Evolutionary conservation across 2,329 filamentous ascomycete genomes (phyloP), one percentile per base, ranked within the genome.

Genomic region (Fusarium dimerum): DNA sequence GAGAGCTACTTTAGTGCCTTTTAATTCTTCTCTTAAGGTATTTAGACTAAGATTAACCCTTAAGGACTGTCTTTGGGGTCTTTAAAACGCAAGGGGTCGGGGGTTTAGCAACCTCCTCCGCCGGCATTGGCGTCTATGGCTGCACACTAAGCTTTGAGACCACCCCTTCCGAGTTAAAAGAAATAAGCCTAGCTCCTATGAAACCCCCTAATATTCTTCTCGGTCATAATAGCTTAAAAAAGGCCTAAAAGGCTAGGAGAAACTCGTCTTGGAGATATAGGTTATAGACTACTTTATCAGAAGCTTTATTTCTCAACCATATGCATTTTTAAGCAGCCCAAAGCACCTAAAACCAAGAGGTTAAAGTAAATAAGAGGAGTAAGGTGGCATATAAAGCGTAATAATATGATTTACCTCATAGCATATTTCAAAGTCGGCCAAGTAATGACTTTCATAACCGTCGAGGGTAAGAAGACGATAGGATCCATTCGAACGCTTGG

Each of bases 321-420:
- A 26, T 26, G 20, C 20, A 26, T 26, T 26, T 4, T 26, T 26
- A 26, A 26, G 20, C 20, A 7, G 20, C 20, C 20, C 20, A 26
- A 26, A 26, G 20, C 20, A 26, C 20, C 20, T 26, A 26, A 26
- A 26, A 26, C 7, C 20, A 26, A 26, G 20, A 26, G 20, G 20
- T 26, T 26, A 26, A 26, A 26, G 20, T 26, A 26, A 5, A 26
- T 26, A 26, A 26, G 5, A 26, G 20, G 20, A 26, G 20, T 26
- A 26, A 26, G 20, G 20, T 26, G 20, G 20, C 20, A 26, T 26
- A 7, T 26, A 26, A 7, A 26, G 20, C 20, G 20, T 41, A 43
- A 73, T 69, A 58, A 76, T 73, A 38, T 72, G 68, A 45, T 73
- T 58, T 12, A 66, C 49, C 47, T 64, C 64, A 52, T 56, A 76